Base-by-base conservation (phyloP, 306 rosid species). In the Mimosa pudica region DNA sequence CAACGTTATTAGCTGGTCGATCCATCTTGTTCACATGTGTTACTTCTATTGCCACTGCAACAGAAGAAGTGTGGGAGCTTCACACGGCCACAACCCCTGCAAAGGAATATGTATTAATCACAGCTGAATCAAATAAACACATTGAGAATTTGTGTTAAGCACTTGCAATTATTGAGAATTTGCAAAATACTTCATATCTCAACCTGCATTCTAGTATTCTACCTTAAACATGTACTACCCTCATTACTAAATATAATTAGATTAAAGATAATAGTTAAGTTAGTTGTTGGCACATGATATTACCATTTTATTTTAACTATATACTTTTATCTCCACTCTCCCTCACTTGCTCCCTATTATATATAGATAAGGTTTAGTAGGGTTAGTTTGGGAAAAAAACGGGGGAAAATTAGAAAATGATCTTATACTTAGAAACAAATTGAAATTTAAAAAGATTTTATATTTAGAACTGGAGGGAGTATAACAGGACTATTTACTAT, bases 61-160 rank as follows among this genome's bases (percentile, higher is more conserved):
- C 86, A 83, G 64, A 67, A 86, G 82, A 73, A 86, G 75, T 83
- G 89, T 47, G 89, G 86, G 83, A 83, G 86, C 81, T 81, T 80
- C 65, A 69, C 86, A 45, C 82, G 82, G 75, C 89, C 89, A 47
- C 86, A 86, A 61, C 81, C 4, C 73, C 89, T 80, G 68, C 70
- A 70, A 35, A 76, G 74, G 38, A 67, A 17, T 62, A 20, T 70
- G 30, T 45, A 74, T 58, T 61, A 51, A 62, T 76, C 73, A 17
- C n/a, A 44, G 16, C 55, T 41, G 63, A 82, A 38, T 55, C 62
- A 73, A 61, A 76, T 66, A 82, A 41, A 16, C 35, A 47, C 54
- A 69, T 2, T 24, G 30, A 24, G 30, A 24, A 24, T 24, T 24
- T 24, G 30, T 24, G 30, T 24, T 24, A 17, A 20, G 49, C 10